Base-by-base conservation (phyloP, 2,329 filamentous ascomycete species). In the Cryphonectria naterciae region DNA sequence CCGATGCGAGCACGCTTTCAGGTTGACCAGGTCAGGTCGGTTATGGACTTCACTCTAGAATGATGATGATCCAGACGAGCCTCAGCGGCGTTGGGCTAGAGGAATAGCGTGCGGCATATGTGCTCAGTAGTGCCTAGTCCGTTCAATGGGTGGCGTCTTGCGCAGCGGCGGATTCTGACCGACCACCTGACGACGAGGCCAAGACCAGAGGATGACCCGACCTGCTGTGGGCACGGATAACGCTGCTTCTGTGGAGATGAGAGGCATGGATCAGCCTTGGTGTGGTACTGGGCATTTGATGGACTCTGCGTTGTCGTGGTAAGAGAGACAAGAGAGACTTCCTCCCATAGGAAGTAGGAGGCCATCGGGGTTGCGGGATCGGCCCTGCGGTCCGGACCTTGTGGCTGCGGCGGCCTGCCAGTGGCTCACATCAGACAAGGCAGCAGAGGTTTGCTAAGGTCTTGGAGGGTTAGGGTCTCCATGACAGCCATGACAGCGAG, bases 71-170 rank as follows among this genome's bases (percentile, higher is more conserved):
- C 35, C 6, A 3, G 28, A 17, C 22, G 15, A 41, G 35, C 61
- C n/a, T 43, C 37, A n/a, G 61, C 61, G 17, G 39, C 35, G 35
- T 37, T n/a, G 35, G 58, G 32, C 19, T 64, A 64, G 61, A 15
- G 6, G n/a, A 46, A 7, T 17, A 17, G 37, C 17, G 61, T 32
- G 22, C 61, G n/a, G 61, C 37, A 64, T 41, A 25, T 64, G 61
- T 49, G 39, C 35, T n/a, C 60, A 43, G 60, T 63, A 43, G 60
- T 37, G 60, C 41, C 37, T 41, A 37, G 10, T 28, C 60, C 60
- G 35, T 63, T 28, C 39, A 64, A 5, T 58, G 28, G 54, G 28
- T 32, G 28, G 28, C 28, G 54, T 32, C 19, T 11, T 32, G 54
- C 54, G 54, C 54, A 15, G 54, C 54, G 3, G n/a, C n/a, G 54